Evolutionary conservation across 2,329 filamentous ascomycete genomes (phyloP), one percentile per base, ranked within the genome.

Genomic region (Neofusicoccum ribis): DNA sequence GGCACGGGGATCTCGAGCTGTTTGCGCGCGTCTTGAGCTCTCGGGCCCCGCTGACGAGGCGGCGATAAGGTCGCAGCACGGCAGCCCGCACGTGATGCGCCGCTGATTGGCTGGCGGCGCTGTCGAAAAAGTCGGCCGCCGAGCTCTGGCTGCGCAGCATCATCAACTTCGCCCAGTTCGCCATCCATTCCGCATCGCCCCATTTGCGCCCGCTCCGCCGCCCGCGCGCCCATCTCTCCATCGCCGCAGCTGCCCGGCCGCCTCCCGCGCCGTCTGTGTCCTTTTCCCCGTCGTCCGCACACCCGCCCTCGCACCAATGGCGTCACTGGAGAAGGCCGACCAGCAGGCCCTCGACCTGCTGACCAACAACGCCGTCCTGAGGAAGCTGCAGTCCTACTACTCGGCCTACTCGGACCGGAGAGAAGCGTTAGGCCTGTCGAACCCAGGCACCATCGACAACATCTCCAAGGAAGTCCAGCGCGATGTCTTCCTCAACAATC

Each of bases 401-500:
- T 86, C 84, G 73, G 87, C 89, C 63, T 96, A 98, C 78, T 90
- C 89, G 68, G 91, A 95, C 73, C 88, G 91, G 81, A 90, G 95
- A 84, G 91, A 89, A 72, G 90, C 91, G 80, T 86, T 99, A 70
- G 94, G 93, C 68, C 85, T 99, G 72, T 86, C 89, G 71, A 98
- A 98, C 81, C 95, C 95, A 46, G 95, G 95, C 73, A 93, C 91
- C 61, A 89, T 97, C 71, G 95, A 99, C 81, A 89, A 89, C 76
- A 89, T 97, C 78, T 87, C 91, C 72, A 89, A 91, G 78, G 95
- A 99, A 84, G 93, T 97, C 68, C 90, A 96, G 83, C 93, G 93
- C 81, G 93, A 97, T 86, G 93, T 97, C 72, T 90, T 98, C 78
- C 88, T 97, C 74, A 95, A 90, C 82, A 97, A 97, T 84, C 91